Base-by-base conservation (phyloP, 2,329 filamentous ascomycete species). In the Graphilbum ipis-grandicollis region DNA sequence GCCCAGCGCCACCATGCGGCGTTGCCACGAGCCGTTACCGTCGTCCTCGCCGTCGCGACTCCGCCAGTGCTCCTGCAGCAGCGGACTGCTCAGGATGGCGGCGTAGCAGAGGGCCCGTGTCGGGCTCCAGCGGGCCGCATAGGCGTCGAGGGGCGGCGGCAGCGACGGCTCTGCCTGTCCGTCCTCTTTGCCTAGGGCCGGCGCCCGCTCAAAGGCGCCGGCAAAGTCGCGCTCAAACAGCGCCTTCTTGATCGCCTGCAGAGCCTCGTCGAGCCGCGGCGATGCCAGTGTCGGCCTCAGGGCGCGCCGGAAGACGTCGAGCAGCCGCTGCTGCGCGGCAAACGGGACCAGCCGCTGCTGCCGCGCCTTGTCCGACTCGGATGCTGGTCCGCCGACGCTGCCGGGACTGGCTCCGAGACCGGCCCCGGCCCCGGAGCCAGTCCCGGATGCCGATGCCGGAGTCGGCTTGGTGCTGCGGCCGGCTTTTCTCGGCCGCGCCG, bases 51-150 rank as follows among this genome's bases (percentile, higher is more conserved):
- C 28, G 5, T 31, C 6, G 4, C 2, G 3, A 18, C 15, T 2
- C 18, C 14, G 33, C 43, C 43, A 43, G 32, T 31, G 36, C 33
- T 35, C 18, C 19, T 39, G 40, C 19, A 43, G 37, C 10, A 43
- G 34, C 2, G 41, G 40, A 8, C 48, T 50, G 34, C 54, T 41
- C 28, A 78, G 53, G n/a, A 75, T 56, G 3, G 57, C 51, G n/a
- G 73, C 63, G 56, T 96, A 96, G 43, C 78, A 83, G 36, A 96
- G 59, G 0, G 85, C 80, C 37, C 90, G 67, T 36, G 80, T 79
- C 2, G 88, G 82, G 55, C 85, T 93, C 86, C 88, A 98, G 47
- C 90, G 64, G 37, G 83, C 71, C 9, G 84, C 83, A 60, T 98
- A 98, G 9, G 79, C 81, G 42, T 79, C 72, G 15, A 94, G 66